A percentile compares a stretch with the other conserved stretches of the same genome.
These are phyloP conservation scores for Hericium coralloides DNA, from an alignment of 768 basidiomycete genomes.

Conservation along the genomic window DNA sequence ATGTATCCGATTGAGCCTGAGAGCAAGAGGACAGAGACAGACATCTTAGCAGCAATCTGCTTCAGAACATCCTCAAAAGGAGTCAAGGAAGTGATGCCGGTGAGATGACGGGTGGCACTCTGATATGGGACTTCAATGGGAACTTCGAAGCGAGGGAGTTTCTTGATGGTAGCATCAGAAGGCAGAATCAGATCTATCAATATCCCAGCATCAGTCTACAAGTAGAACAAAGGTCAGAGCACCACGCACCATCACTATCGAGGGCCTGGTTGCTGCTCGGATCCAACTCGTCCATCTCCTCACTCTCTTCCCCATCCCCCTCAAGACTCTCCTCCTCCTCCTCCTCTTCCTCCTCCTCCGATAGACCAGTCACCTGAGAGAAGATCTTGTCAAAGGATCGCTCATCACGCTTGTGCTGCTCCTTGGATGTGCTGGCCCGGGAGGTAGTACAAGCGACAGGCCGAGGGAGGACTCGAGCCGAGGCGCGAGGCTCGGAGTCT, in stretches of 20 bases:
- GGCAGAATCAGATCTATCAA: neutral
- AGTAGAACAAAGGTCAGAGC: neutral
- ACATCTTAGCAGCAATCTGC: neutral
- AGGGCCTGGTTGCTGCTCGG: neutral
- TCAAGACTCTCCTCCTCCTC: neutral
- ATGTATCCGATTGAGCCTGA: constrained; percentile 11
- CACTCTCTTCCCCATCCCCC: neutral
- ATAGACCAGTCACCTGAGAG: neutral
- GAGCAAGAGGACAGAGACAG: neutral
- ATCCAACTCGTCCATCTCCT: neutral
- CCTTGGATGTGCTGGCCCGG: too few relatives aligned
- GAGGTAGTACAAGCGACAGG: too few relatives aligned
- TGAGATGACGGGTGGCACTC: neutral
- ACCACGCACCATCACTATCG: neutral
- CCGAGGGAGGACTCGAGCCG: too few relatives aligned
- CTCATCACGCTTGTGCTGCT: neutral
- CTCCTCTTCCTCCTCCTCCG: neutral
- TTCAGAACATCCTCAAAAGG: neutral
- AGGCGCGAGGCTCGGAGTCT: too few relatives aligned
- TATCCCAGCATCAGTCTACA: neutral
- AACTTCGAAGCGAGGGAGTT: neutral
- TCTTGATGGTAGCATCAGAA: neutral
- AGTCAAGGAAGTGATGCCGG: neutral
- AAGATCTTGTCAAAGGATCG: neutral
- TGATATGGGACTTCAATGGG: neutral